Evolutionary conservation across 2,329 filamentous ascomycete species (phyloP), one percentile per base, ranked within the genome.

Genomic region (Massarina eburnea): DNA sequence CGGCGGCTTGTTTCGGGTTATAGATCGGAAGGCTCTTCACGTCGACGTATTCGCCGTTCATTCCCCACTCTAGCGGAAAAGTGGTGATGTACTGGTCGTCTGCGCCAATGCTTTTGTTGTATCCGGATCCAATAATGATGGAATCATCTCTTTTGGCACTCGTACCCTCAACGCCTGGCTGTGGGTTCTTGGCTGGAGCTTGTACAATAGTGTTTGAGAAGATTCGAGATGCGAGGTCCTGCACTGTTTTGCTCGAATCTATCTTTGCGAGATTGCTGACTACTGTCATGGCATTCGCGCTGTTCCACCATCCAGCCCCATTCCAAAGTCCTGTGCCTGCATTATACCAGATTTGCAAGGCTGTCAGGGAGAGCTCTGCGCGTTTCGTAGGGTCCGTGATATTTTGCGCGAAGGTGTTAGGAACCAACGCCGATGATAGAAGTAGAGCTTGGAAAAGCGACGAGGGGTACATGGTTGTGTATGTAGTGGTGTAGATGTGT

Each of bases 271-370:
- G 66, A 45, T 88, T 81, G 41, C 77, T 79, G 15, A 89, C 67
- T 3, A 76, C 77, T 0, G 83, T 86, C 48, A 89, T 71, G 46
- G 77, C 77, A 60, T 88, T 89, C 35, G 80, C 86, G 42, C 79
- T 79, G 60, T 89, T 88, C 86, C 86, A 90, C 86, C 86, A 90
- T n/a, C 78, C 78, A 7, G 79, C 76, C 0, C 78, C 78, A 43
- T 81, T 70, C 83, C 83, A 89, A 10, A 87, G 71, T 3, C 86
- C 86, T 1, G 76, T 82, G 4, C 62, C 59, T 2, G 67, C 46
- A 58, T 85, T 78, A 64, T 88, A 88, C 79, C 81, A 88, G 33
- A 58, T 61, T 55, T 86, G 82, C 1, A 88, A 73, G 5, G 74
- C 64, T 18, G 66, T 58, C 2, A 76, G 58, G 3, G 72, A 73